These are phyloP conservation scores for Withania somnifera DNA, from an alignment of 305 asterid genomes.

Conservation along the genomic window DNA sequence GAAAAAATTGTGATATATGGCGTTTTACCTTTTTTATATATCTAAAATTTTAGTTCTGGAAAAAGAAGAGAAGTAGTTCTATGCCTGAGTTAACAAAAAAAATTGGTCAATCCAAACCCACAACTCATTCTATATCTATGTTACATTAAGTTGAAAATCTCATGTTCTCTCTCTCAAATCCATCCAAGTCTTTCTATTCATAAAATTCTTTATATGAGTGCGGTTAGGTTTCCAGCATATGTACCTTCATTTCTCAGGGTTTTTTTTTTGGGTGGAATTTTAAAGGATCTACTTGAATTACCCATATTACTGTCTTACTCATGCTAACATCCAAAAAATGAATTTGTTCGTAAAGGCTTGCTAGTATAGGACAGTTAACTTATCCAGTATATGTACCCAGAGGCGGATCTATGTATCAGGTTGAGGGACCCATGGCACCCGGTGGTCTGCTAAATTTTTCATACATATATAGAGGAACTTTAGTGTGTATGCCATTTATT, in stretches of 20 bases:
- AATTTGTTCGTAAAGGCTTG: not conserved
- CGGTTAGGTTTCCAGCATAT: not conserved
- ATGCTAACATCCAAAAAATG: not conserved
- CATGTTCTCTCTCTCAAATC: not conserved
- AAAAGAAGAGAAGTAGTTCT: not conserved
- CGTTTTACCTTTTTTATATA: not conserved
- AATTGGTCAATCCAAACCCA: not conserved
- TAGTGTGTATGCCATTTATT: too few relatives aligned
- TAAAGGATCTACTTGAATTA: not conserved
- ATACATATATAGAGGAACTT: too few relatives aligned
- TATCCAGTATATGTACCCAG: not conserved
- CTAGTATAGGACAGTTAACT: not conserved
- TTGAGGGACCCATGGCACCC: too few relatives aligned
- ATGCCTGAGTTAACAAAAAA: not conserved
- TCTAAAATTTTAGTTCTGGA: not conserved
- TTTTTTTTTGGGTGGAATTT: not conserved
- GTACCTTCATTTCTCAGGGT: not conserved
- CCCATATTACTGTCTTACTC: not conserved
- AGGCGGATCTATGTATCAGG: too few relatives aligned
- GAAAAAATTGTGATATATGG: not conserved
- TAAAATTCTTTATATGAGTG: not conserved
- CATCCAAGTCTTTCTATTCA: not conserved
- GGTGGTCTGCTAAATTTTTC: too few relatives aligned
- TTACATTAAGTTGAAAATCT: not conserved
- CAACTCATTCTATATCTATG: too few relatives aligned